Evolutionary conservation across 352 stramenopile genomes (phyloP).

Genomic region (Saprolegnia diclina): DNA sequence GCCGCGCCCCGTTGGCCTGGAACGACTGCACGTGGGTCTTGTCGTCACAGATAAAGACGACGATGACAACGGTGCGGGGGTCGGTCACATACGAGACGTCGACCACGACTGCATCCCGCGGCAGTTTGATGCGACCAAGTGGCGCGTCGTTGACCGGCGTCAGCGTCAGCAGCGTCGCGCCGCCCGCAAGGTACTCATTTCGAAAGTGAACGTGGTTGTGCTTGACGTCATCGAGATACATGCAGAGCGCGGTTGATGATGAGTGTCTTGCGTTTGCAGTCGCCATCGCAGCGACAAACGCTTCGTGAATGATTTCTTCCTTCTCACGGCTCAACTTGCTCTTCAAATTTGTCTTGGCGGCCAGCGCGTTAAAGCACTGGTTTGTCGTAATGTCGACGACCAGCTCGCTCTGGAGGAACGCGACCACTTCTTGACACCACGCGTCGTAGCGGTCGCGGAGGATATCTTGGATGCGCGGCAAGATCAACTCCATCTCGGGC

Average conservation of each 20-base stretch:
- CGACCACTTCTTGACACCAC: too few species aligned
- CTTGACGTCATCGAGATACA: not conserved
- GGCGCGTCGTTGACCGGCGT: not conserved
- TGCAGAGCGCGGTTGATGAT: not conserved
- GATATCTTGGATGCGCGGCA: too few species aligned
- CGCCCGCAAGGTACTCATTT: not conserved
- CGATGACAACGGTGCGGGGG: not conserved
- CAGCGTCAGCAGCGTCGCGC: conserved; percentile 34
- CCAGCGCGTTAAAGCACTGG: too few species aligned
- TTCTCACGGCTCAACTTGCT: too few species aligned
- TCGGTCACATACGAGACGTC: not conserved
- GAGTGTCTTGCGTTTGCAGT: not conserved
- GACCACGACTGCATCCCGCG: not conserved
- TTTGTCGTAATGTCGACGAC: too few species aligned
- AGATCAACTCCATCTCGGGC: too few species aligned
- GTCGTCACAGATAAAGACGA: not conserved
- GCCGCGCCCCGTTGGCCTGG: not conserved
- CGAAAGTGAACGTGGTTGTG: not conserved
- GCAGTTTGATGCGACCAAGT: not conserved
- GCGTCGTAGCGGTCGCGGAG: too few species aligned
- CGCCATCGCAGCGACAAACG: too few species aligned
- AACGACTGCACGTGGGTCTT: conserved; percentile 11
- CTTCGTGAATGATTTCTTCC: too few species aligned
- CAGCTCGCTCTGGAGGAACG: too few species aligned
- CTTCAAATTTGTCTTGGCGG: too few species aligned